phyloP scores from a whole-genome alignment of 106 monocot species.

The Apostasia ramifera region DNA sequence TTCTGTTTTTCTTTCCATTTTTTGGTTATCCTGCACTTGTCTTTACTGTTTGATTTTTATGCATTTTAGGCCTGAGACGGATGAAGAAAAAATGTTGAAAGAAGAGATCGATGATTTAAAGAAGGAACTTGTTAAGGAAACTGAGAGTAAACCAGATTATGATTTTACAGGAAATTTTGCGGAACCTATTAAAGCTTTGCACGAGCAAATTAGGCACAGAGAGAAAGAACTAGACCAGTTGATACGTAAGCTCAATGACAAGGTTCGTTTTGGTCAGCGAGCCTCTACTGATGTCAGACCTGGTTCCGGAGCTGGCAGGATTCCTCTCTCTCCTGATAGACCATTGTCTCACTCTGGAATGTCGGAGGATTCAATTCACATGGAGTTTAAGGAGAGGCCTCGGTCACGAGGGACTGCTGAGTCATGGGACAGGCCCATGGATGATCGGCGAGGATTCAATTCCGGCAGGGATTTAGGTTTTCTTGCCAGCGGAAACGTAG shows the following conservation, averaged over 20 bases:
- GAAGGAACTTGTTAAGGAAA: conserved; percentile 25
- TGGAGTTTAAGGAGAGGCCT: conserved; percentile 61
- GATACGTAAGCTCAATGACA: conserved; percentile 58
- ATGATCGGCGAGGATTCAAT: conserved; percentile 60
- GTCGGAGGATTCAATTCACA: conserved; percentile 46
- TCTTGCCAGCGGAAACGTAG: conserved; percentile 29
- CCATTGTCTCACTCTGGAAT: conserved; percentile 43
- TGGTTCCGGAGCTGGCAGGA: conserved; percentile 59
- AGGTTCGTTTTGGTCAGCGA: conserved; percentile 69
- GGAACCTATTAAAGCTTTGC: conserved; percentile 29
- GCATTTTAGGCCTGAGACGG: conserved; percentile 60
- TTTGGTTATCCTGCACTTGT: too few species aligned
- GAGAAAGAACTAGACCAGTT: conserved; percentile 70
- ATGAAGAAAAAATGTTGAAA: conserved; percentile 68
- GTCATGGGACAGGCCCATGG: conserved; percentile 26
- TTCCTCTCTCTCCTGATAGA: conserved; percentile 24
- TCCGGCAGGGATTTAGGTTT: conserved; percentile 41
- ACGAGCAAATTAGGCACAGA: conserved; percentile 27
- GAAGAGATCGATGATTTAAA: conserved; percentile 69
- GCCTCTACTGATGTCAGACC: conserved; percentile 32
- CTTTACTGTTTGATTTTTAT: background rate
- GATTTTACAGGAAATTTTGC: conserved; percentile 15
- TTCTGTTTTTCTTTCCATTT: too few species aligned
- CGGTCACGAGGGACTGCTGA: conserved; percentile 64
- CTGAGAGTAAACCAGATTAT: conserved; percentile 14